These are phyloP conservation scores for Yarrowia alimentaria DNA, from an alignment of 805 yeast genomes.

Conservation along the genomic window DNA sequence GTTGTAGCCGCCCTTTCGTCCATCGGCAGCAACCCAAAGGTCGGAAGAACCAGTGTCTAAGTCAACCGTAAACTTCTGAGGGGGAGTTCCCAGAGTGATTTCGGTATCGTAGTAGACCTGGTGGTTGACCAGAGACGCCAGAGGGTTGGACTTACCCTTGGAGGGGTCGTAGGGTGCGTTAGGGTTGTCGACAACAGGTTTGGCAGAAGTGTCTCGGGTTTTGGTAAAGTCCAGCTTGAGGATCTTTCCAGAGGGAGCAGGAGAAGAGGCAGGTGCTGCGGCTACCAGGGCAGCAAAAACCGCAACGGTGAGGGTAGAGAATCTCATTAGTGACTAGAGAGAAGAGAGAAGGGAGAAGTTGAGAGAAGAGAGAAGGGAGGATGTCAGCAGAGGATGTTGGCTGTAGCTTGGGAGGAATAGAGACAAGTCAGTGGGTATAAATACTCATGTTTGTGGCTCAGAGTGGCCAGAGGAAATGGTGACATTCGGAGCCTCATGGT, in stretches of 20 bases:
- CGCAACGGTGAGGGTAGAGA: conserved; percentile 2
- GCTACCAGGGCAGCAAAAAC: not conserved
- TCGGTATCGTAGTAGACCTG: conserved; percentile 8
- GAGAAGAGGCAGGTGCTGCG: not conserved
- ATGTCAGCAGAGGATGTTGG: too few species aligned
- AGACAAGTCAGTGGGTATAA: too few species aligned
- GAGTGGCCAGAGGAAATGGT: too few species aligned
- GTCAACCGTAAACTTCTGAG: conserved; percentile 52
- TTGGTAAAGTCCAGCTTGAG: conserved; percentile 6
- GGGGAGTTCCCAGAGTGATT: conserved; percentile 52
- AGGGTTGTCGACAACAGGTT: not conserved
- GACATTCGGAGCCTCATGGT: too few species aligned
- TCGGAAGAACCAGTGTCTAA: conserved; percentile 73
- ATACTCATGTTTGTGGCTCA: too few species aligned
- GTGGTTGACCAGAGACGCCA: not conserved
- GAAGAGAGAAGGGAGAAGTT: too few species aligned
- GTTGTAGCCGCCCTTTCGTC: conserved; percentile 7
- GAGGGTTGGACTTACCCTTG: not conserved
- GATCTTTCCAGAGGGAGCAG: too few species aligned
- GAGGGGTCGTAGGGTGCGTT: not conserved
- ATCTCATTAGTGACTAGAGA: too few species aligned
- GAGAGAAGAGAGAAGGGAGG: too few species aligned
- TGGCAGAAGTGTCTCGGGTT: not conserved
- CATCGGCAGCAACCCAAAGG: conserved; percentile 49
- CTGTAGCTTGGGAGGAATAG: too few species aligned